Conservation (phyloP, 345 rosid species). For the Linum tenue region DNA sequence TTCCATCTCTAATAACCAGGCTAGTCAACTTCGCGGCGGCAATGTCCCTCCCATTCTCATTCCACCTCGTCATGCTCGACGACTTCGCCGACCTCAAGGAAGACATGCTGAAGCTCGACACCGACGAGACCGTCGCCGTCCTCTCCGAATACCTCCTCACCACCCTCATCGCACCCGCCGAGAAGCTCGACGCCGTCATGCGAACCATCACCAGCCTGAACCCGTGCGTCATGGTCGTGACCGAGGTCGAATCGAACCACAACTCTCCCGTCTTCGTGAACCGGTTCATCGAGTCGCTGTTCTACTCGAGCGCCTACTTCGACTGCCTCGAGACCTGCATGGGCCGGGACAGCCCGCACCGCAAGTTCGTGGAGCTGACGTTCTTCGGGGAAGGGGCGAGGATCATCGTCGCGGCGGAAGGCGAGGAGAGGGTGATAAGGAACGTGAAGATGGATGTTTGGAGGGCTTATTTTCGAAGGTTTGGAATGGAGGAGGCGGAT, state of each 20-base stretch:
- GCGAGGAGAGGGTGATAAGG: conserved; percentile 29
- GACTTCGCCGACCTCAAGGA: conserved; percentile 37
- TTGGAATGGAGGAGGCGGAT: conserved; percentile 32
- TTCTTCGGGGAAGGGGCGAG: conserved; percentile 24
- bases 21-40: conserved; percentile 27
- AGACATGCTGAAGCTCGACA: conserved; percentile 23
- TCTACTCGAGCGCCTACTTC: conserved; percentile 31
- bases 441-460: conserved; percentile 39
- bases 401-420: conserved; percentile 31
- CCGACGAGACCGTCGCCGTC: conserved; percentile 29
- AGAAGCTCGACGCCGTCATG: conserved; percentile 30
- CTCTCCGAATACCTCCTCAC: conserved; percentile 13
- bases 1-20: too few relatives aligned
- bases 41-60: conserved; percentile 31
- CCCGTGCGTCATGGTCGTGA: conserved; percentile 33
- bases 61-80: conserved; percentile 25
- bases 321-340: conserved; percentile 34
- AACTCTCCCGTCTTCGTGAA: conserved; percentile 34
- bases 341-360: conserved; percentile 15
- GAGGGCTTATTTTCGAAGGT: conserved; percentile 34
- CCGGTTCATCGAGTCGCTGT: conserved; percentile 36
- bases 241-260: conserved; percentile 35
- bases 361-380: conserved; percentile 19
- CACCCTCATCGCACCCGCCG: conserved; percentile 19
- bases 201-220: conserved; percentile 23